These are phyloP conservation scores for Pulchroboletus neoregius DNA, from an alignment of 1,284 basidiomycete species.

Conservation along the genomic window DNA sequence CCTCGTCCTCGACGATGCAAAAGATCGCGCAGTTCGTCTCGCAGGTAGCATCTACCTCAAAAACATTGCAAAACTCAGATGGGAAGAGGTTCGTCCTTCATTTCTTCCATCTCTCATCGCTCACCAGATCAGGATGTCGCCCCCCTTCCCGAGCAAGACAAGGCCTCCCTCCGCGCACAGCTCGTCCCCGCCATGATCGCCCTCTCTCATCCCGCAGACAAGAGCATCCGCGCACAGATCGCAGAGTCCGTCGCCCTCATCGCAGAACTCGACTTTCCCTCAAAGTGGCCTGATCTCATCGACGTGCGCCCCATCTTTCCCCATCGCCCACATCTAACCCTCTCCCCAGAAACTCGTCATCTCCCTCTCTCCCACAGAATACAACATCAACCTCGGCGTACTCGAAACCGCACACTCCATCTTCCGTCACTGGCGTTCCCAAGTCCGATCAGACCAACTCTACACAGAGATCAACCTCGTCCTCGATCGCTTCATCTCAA, in stretches of 20 bases:
- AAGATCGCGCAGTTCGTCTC: conserved; percentile 70
- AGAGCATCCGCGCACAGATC: conserved; percentile 72
- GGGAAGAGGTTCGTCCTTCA: conserved; percentile 69
- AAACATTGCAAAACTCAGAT: conserved; percentile 79
- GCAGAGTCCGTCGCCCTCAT: conserved; percentile 88
- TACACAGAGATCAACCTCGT: conserved; percentile 94
- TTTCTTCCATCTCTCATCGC: not conserved
- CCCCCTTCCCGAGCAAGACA: conserved; percentile 64
- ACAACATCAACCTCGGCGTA: conserved; percentile 84
- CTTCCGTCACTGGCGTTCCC: conserved; percentile 89
- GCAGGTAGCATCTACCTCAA: conserved; percentile 87
- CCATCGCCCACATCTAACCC: conserved; percentile 18
- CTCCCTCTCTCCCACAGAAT: conserved; percentile 75
- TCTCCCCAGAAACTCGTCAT: conserved; percentile 72
- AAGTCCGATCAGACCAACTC: conserved; percentile 83
- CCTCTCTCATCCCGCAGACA: conserved; percentile 64
- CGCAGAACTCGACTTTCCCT: conserved; percentile 84
- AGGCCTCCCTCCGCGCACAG: conserved; percentile 59
- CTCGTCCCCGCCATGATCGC: conserved; percentile 82
- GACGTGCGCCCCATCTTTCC: conserved; percentile 53
- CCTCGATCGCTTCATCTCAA: conserved; percentile 75
- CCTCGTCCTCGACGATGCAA: conserved; percentile 66
- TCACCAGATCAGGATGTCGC: conserved; percentile 50
- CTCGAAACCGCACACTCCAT: conserved; percentile 95
- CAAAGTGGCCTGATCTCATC: conserved; percentile 80